Conservation (phyloP, 805 yeast genomes). For the Yarrowia yakushimensis region DNA sequence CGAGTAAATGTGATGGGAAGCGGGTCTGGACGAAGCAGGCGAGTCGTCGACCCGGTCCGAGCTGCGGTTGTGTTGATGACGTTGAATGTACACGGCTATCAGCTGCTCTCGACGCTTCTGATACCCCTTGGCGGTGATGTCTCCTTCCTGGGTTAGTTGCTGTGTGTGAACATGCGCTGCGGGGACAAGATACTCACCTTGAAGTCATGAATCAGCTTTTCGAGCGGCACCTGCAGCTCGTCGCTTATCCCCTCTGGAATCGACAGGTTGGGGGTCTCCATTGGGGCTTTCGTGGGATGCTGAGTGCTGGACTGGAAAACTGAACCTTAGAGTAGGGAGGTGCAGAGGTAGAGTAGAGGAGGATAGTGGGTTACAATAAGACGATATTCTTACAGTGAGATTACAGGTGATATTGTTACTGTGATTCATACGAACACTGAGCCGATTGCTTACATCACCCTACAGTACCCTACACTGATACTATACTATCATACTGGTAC, state of each 20-base stretch:
- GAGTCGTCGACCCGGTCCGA: constrained; percentile 18
- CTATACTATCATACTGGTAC: too few relatives aligned
- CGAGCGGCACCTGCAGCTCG: constrained; percentile 21
- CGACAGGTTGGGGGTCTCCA: constrained; percentile 24
- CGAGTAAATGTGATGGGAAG: constrained; percentile 25
- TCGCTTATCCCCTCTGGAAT: constrained; percentile 20
- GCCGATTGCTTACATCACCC: too few relatives aligned
- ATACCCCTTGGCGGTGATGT: constrained; percentile 71
- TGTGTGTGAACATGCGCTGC: too few relatives aligned
- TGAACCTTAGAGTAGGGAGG: background rate
- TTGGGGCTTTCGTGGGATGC: background rate
- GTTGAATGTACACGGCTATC: constrained; percentile 32
- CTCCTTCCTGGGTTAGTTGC: constrained; percentile 50
- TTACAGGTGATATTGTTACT: too few relatives aligned
- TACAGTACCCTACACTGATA: too few relatives aligned
- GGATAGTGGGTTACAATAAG: too few relatives aligned
- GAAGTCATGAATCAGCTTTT: constrained; percentile 16
- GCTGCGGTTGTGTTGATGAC: constrained; percentile 19
- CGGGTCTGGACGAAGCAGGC: constrained; percentile 21
- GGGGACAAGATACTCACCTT: background rate
- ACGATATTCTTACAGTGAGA: too few relatives aligned
- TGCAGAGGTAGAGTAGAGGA: background rate
- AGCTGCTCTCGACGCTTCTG: constrained; percentile 52
- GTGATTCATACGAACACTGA: too few relatives aligned
- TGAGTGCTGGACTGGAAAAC: background rate